Conservation (phyloP, 768 basidiomycete species). For the Suillus sp. region DNA sequence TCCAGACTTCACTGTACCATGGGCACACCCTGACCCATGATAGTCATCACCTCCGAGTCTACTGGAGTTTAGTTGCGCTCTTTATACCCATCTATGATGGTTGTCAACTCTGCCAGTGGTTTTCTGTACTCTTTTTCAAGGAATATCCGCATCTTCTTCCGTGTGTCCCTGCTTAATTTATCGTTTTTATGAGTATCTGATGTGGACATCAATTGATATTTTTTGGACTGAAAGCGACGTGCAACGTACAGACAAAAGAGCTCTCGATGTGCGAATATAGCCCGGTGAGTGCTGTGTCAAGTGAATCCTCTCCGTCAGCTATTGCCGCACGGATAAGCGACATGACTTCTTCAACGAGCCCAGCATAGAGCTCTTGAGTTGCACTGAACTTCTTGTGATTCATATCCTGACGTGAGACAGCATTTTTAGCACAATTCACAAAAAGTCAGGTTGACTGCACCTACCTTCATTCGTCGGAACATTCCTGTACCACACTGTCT, state of each 20-base stretch:
- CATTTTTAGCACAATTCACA: too few species aligned
- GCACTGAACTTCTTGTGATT: not conserved
- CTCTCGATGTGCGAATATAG: not conserved
- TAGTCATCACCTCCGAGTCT: not conserved
- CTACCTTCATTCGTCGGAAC: slow-evolving; percentile 10
- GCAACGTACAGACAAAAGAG: not conserved
- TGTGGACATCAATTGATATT: not conserved
- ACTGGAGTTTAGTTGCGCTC: not conserved
- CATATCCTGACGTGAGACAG: not conserved
- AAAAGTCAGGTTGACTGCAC: not conserved
- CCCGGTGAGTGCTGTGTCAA: not conserved
- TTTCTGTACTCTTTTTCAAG: not conserved
- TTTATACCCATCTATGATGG: not conserved
- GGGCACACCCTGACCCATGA: not conserved
- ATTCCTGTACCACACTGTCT: not conserved
- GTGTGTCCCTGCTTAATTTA: not conserved
- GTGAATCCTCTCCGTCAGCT: not conserved
- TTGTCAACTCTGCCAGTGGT: not conserved
- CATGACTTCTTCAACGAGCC: not conserved
- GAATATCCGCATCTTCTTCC: not conserved
- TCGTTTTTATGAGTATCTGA: not conserved
- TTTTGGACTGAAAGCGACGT: not conserved
- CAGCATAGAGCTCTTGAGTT: not conserved
- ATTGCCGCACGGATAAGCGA: not conserved
- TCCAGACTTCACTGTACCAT: not conserved